phyloP scores from a whole-genome alignment of 305 asterid species.

The Lippia alba region DNA sequence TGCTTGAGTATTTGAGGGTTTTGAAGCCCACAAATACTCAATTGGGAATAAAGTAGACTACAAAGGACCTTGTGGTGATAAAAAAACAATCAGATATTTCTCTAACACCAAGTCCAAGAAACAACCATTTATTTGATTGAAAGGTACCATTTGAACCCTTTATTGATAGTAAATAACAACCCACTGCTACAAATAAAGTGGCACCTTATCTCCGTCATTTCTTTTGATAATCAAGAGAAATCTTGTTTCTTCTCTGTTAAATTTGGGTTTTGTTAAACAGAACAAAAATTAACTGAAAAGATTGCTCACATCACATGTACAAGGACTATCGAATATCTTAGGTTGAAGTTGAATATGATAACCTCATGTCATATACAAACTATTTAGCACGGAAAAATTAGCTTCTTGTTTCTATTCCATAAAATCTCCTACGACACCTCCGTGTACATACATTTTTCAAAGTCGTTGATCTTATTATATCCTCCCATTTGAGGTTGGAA shows the following conservation, averaged over 20 bases:
- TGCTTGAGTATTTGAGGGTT: slow-evolving; percentile 1
- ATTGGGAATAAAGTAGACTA: slow-evolving; percentile 1
- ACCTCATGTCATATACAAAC: not conserved
- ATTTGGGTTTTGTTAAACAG: not conserved
- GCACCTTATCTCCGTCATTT: not conserved
- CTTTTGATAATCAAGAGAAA: not conserved
- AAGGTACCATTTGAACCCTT: not conserved
- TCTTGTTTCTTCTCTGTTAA: not conserved
- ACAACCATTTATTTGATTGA: slow-evolving; percentile 9
- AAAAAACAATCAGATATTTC: slow-evolving; percentile 17
- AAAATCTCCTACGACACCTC: slow-evolving; percentile 10
- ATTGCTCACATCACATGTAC: not conserved
- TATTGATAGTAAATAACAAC: not conserved
- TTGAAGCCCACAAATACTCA: slow-evolving; percentile 24
- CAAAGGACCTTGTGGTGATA: not conserved
- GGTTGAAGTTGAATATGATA: slow-evolving; percentile 17
- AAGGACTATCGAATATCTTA: not conserved
- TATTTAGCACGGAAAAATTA: not conserved
- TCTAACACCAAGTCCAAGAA: slow-evolving; percentile 1
- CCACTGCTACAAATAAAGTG: not conserved
- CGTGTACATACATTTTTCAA: not conserved
- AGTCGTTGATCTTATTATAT: no score
- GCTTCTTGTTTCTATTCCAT: slow-evolving; percentile 13
- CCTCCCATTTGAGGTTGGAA: not conserved
- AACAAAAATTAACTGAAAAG: not conserved